A percentile compares a stretch with the other conserved stretches of the same genome.
Conservation (phyloP, 331 rosid species). For the Malus hybrid region DNA sequence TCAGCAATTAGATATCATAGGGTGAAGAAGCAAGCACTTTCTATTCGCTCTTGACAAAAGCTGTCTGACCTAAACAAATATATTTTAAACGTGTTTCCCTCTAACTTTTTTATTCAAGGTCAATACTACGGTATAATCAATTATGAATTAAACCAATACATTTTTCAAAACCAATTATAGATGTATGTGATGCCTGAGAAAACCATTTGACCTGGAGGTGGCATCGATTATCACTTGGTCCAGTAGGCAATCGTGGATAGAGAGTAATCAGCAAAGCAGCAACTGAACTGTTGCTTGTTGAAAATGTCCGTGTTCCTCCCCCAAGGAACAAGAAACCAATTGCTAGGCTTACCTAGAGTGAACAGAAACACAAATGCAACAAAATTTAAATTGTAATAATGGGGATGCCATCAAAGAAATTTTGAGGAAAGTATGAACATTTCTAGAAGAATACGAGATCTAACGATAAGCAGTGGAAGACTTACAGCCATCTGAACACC, state of each 20-base stretch:
- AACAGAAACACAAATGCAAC: not conserved
- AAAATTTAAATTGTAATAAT: conserved; percentile 8
- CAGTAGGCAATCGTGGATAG: conserved; percentile 93
- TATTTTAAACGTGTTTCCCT: not conserved
- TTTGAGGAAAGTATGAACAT: not conserved
- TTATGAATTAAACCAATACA: not conserved
- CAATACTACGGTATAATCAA: not conserved
- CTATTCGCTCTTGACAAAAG: not conserved
- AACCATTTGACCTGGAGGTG: conserved; percentile 79
- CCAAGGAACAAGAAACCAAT: conserved; percentile 96
- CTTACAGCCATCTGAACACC: conserved; percentile 98
- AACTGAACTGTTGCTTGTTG: conserved; percentile 75
- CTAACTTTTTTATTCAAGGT: not conserved
- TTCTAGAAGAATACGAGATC: not conserved
- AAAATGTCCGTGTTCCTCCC: conserved; percentile 94
- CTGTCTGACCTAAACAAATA: not conserved
- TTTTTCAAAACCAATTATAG: not conserved
- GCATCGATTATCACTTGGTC: conserved; percentile 78
- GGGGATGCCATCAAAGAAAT: not conserved
- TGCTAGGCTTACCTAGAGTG: conserved; percentile 82
- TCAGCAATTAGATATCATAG: conserved; percentile 2
- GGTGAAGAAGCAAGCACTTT: conserved; percentile 5
- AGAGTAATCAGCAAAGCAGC: conserved; percentile 93
- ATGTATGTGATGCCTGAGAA: not conserved
- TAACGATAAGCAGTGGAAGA: conserved; percentile 8